A percentile compares a stretch with the other conserved stretches of the same genome.
These are phyloP conservation scores for Picochlorum sp. DNA, from an alignment of 139 green algal species.

Conservation along the genomic window DNA sequence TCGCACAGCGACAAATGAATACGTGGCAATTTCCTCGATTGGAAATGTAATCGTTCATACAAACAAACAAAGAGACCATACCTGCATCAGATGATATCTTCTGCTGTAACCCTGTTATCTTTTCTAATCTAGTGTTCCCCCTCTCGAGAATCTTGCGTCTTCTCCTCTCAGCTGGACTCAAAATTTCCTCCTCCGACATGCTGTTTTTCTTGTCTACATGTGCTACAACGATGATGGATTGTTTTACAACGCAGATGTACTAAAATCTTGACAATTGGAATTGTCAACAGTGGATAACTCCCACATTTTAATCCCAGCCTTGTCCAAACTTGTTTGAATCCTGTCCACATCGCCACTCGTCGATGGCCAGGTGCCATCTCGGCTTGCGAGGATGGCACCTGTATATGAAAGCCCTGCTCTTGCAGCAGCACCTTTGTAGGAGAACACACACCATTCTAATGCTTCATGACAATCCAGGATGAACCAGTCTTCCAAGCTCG, in stretches of 20 bases:
- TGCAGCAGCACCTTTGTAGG: constrained; percentile 23
- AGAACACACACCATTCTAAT: constrained; percentile 52
- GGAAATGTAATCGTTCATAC: too few species aligned
- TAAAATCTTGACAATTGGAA: background rate
- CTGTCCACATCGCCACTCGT: background rate
- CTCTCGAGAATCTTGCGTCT: background rate
- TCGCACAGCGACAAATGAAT: too few species aligned
- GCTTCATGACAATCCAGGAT: constrained; percentile 80
- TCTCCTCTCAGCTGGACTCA: background rate
- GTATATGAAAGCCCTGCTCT: constrained; percentile 22
- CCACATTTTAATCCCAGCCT: constrained; percentile 73
- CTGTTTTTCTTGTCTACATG: background rate
- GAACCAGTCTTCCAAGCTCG: constrained; percentile 72
- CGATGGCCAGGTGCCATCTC: constrained; percentile 24
- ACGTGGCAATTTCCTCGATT: too few species aligned
- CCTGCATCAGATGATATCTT: background rate
- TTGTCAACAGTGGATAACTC: constrained; percentile 62
- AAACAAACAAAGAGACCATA: too few species aligned
- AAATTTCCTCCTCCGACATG: background rate
- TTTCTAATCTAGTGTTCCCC: constrained; percentile 1
- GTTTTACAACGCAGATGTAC: background rate
- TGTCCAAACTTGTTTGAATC: constrained; percentile 18
- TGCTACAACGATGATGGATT: background rate
- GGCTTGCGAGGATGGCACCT: constrained; percentile 31
- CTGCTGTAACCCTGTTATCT: background rate